Conservation (phyloP, 148 eudicot species). For the Silene conica region DNA sequence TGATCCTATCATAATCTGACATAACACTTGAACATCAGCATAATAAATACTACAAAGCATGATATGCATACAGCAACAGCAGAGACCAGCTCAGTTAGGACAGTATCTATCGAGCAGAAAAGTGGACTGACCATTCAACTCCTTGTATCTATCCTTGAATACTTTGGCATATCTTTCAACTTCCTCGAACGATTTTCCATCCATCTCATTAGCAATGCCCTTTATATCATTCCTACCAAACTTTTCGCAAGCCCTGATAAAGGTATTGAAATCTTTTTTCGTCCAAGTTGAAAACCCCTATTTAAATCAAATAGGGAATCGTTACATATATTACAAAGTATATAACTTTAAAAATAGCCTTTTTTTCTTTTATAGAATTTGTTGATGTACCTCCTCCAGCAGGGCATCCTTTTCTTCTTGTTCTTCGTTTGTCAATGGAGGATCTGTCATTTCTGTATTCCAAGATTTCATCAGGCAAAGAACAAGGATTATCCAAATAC, state of each 20-base stretch:
- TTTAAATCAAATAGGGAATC: neutral
- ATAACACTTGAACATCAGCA: constrained; percentile 12
- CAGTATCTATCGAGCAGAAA: neutral
- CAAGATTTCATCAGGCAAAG: constrained; percentile 23
- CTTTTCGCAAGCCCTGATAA: constrained; percentile 93
- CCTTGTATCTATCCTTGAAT: constrained; percentile 92
- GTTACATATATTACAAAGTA: too few species aligned
- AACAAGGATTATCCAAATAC: neutral
- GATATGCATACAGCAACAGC: neutral
- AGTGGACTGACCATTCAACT: constrained; percentile 65
- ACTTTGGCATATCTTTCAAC: constrained; percentile 95
- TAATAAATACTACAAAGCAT: too few species aligned
- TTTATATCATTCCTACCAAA: constrained; percentile 77
- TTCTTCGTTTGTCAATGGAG: constrained; percentile 93
- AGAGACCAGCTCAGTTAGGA: neutral
- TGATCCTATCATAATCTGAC: constrained; percentile 90
- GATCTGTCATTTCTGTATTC: constrained; percentile 67
- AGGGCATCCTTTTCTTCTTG: constrained; percentile 90
- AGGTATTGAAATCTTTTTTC: constrained; percentile 88
- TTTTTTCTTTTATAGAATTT: neutral
- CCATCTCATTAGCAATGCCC: constrained; percentile 90
- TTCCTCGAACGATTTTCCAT: constrained; percentile 86
- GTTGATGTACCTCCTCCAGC: constrained; percentile 53
- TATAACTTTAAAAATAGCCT: neutral
- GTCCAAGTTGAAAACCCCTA: constrained; percentile 95